phyloP scores from a whole-genome alignment of 2,329 filamentous ascomycete species.

The Incumbomyces delicatus region DNA sequence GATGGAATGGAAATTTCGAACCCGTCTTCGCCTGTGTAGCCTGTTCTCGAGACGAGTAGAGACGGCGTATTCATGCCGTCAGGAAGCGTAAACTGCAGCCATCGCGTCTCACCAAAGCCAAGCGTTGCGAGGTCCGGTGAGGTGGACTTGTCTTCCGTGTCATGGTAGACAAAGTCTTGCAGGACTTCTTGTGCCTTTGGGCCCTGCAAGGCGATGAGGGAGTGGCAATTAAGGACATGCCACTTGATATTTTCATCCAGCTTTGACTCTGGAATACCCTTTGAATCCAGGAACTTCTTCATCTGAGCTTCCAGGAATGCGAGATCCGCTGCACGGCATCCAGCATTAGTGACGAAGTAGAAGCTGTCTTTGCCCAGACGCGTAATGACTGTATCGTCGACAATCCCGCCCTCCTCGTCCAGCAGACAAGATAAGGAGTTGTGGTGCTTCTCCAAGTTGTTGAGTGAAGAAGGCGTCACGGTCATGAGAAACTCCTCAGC shows the following conservation, averaged over 20 bases:
- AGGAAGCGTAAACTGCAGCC: constrained; percentile 53
- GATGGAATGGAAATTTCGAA: constrained; percentile 87
- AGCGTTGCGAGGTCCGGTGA: constrained; percentile 50
- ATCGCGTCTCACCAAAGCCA: constrained; percentile 70
- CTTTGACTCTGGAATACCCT: constrained; percentile 25
- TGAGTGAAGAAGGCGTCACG: constrained; percentile 68
- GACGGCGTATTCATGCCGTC: constrained; percentile 42
- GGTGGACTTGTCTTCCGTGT: constrained; percentile 25
- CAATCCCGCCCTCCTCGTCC: constrained; percentile 78
- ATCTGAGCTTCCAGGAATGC: constrained; percentile 66
- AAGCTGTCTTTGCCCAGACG: constrained; percentile 63
- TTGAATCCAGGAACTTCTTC: constrained; percentile 45
- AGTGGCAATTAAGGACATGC: constrained; percentile 61
- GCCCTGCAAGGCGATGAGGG: constrained; percentile 82
- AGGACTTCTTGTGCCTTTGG: constrained; percentile 66
- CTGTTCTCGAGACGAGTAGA: constrained; percentile 73
- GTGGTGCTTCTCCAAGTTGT: constrained; percentile 53
- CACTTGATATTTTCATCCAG: constrained; percentile 50
- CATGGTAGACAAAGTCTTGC: constrained; percentile 47
- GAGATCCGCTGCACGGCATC: constrained; percentile 78
- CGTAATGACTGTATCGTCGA: constrained; percentile 89
- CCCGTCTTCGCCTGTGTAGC: constrained; percentile 96
- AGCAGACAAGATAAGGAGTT: constrained; percentile 80
- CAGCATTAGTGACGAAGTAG: constrained; percentile 94
- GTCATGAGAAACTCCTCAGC: constrained; percentile 72